A percentile compares a stretch with the other conserved stretches of the same genome.
Conservation (phyloP, 352 stramenopile species). For the Halophytophthora batemanensis region DNA sequence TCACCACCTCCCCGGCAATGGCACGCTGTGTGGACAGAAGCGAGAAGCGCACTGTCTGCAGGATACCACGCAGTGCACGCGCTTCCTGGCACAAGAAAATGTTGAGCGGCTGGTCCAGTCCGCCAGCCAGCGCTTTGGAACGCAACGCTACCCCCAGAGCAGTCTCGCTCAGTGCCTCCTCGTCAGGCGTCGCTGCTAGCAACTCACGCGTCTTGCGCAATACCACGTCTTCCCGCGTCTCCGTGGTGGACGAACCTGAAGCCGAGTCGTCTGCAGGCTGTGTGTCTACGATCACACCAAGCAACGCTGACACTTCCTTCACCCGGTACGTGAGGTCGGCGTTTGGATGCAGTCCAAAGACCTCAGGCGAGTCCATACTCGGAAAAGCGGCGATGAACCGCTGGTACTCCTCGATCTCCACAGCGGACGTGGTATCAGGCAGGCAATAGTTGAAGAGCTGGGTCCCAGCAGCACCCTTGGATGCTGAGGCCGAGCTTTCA, state of each 20-base stretch:
- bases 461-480: conserved; percentile 7
- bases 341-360: conserved; percentile 80
- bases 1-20: conserved; percentile 57
- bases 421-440: conserved; percentile 35
- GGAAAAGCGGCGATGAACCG: conserved; percentile 59
- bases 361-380: conserved; percentile 73
- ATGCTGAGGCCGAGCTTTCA: conserved; percentile 34
- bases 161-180: conserved; percentile 41
- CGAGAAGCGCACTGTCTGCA: conserved; percentile 48
- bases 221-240: conserved; percentile 63
- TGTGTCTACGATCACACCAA: conserved; percentile 64
- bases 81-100: conserved; percentile 77
- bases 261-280: conserved; percentile 53
- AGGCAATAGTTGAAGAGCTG: conserved; percentile 55
- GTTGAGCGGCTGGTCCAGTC: conserved; percentile 71
- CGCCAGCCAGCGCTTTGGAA: conserved; percentile 47
- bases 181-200: conserved; percentile 43
- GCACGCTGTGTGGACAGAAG: conserved; percentile 54
- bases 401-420: conserved; percentile 63
- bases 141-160: conserved; percentile 28
- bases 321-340: conserved; percentile 75
- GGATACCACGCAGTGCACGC: conserved; percentile 56
- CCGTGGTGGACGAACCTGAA: conserved; percentile 12
- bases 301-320: conserved; percentile 64
- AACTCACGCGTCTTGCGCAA: conserved; percentile 60